Conservation (phyloP, 371 early-diverging fungal genomes). For the Rhizopus sp. region DNA sequence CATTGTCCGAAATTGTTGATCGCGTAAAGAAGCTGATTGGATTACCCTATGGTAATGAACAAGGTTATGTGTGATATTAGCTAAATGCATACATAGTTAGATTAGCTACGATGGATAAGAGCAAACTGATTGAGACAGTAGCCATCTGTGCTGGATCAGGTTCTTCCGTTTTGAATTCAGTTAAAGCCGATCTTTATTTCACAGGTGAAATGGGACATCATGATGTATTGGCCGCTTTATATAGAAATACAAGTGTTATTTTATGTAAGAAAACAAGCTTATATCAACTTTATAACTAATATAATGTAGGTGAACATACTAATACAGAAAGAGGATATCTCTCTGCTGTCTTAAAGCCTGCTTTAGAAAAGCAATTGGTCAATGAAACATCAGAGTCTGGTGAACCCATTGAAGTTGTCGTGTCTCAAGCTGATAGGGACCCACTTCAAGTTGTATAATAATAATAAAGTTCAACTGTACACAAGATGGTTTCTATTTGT, state of each 20-base stretch:
- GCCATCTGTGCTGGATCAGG: constrained; percentile 97
- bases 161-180: constrained; percentile 56
- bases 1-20: constrained; percentile 59
- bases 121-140: constrained; percentile 68
- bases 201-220: constrained; percentile 98
- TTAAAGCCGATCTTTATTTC: constrained; percentile 74
- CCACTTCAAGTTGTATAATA: constrained; percentile 68
- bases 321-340: constrained; percentile 96
- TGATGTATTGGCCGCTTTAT: constrained; percentile 81
- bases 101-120: constrained; percentile 63
- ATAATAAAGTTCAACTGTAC: neutral
- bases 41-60: constrained; percentile 59
- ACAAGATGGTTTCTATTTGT: neutral
- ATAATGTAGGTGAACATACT: constrained; percentile 74
- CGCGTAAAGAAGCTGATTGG: constrained; percentile 66
- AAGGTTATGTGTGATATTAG: neutral
- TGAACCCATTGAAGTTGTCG: constrained; percentile 60
- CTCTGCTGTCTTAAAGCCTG: constrained; percentile 63
- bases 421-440: constrained; percentile 72
- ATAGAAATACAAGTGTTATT: constrained; percentile 80
- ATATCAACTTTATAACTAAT: neutral
- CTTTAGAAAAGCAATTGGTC: constrained; percentile 59
- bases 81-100: constrained; percentile 54
- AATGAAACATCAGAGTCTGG: constrained; percentile 47
- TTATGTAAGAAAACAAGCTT: constrained; percentile 60